Conservation (phyloP, 257 asterid species). For the Ophiorrhiza pumila region DNA sequence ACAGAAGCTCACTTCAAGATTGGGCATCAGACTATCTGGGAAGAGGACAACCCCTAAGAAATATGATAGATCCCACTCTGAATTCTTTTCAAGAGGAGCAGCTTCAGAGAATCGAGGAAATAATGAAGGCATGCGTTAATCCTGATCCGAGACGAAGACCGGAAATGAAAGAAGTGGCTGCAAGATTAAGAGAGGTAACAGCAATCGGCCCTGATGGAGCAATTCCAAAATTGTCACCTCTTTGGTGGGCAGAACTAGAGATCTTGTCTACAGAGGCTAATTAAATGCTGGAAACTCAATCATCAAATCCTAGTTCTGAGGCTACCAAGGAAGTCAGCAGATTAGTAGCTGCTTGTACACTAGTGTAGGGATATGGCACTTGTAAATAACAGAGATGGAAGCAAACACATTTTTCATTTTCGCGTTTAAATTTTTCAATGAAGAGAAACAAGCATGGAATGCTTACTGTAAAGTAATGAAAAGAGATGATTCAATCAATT, state of each 20-base stretch:
- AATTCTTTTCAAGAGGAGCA: constrained; percentile 43
- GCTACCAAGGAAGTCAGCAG: constrained; percentile 11
- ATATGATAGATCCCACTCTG: constrained; percentile 62
- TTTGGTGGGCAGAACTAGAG: constrained; percentile 98
- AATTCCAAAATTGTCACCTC: constrained; percentile 60
- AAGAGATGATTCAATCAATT: neutral
- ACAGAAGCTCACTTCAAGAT: constrained; percentile 39
- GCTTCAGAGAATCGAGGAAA: constrained; percentile 41
- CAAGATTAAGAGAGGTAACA: constrained; percentile 57
- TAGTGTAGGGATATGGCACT: constrained; percentile 8
- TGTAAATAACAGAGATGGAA: constrained; percentile 15
- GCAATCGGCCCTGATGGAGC: constrained; percentile 69
- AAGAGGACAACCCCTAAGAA: constrained; percentile 29
- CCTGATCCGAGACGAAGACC: constrained; percentile 50
- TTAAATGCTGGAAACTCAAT: constrained; percentile 18
- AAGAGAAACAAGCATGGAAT: neutral
- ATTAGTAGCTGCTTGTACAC: constrained; percentile 7
- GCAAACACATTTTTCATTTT: neutral
- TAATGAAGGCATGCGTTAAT: constrained; percentile 51
- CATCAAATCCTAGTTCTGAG: constrained; percentile 7
- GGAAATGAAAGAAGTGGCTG: constrained; percentile 47
- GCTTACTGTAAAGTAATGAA: neutral
- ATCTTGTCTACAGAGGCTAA: constrained; percentile 45
- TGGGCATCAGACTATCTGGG: constrained; percentile 71
- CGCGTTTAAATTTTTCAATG: neutral